Evolutionary conservation across 2,329 filamentous ascomycete species (phyloP).

Genomic region (Claviceps africana): DNA sequence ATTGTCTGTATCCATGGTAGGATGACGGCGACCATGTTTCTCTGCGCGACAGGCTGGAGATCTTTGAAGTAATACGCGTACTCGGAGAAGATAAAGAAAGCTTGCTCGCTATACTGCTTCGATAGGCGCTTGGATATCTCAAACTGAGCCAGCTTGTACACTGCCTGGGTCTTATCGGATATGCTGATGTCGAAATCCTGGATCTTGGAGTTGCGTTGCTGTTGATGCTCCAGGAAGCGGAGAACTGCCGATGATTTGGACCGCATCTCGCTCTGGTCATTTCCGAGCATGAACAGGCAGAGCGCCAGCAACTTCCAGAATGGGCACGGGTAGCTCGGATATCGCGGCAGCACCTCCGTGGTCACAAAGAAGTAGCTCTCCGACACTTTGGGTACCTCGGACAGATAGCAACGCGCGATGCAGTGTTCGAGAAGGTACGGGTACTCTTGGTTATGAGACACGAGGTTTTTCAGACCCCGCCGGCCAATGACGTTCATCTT

Average conservation of each 20-base stretch:
- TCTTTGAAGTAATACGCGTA: constrained; percentile 90
- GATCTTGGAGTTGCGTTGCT: constrained; percentile 68
- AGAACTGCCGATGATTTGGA: constrained; percentile 77
- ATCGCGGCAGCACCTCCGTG: constrained; percentile 70
- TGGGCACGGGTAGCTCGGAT: constrained; percentile 66
- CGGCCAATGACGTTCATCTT: constrained; percentile 82
- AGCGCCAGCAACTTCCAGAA: constrained; percentile 87
- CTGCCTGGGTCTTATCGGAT: constrained; percentile 93
- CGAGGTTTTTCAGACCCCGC: constrained; percentile 75
- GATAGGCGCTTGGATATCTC: constrained; percentile 86
- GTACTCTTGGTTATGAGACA: constrained; percentile 80
- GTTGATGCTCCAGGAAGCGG: constrained; percentile 66
- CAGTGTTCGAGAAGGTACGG: constrained; percentile 77
- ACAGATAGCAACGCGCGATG: constrained; percentile 78
- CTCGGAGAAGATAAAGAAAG: constrained; percentile 90
- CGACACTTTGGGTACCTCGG: constrained; percentile 66
- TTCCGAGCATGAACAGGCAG: constrained; percentile 83
- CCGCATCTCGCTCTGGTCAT: constrained; percentile 76
- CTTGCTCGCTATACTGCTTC: constrained; percentile 75
- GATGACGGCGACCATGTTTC: constrained; percentile 88
- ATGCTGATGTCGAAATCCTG: constrained; percentile 98
- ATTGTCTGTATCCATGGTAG: constrained; percentile 93
- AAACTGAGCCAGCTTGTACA: constrained; percentile 95
- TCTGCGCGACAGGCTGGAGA: constrained; percentile 65
- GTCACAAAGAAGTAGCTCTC: constrained; percentile 95